Evolutionary conservation across 179 eudicot species (phyloP).

Genomic region (Sideroxylon spinosum): DNA sequence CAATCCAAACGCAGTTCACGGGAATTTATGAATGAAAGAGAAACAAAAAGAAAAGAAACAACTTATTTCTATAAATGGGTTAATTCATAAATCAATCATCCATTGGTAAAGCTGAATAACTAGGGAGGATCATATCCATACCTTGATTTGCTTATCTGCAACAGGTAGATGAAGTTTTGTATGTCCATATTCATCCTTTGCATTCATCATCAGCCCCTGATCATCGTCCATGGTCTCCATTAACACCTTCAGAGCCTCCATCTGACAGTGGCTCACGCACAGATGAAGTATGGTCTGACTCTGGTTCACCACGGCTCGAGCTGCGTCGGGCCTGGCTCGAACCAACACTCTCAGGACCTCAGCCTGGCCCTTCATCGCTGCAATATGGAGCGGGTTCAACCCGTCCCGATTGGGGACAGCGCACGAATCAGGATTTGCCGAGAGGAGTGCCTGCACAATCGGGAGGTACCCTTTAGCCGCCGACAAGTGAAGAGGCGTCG

Average conservation of each 20-base stretch:
- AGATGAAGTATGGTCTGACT: slow-evolving; percentile 14
- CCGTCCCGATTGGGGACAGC: neutral
- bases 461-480: slow-evolving; percentile 10
- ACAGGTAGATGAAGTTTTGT: slow-evolving; percentile 10
- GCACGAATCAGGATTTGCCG: neutral
- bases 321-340: neutral
- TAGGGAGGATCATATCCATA: neutral
- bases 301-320: neutral
- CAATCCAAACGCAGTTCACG: no score
- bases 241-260: neutral
- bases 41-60: no score
- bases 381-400: slow-evolving; percentile 10
- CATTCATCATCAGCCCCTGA: slow-evolving; percentile 1
- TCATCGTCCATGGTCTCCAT: neutral
- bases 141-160: slow-evolving; percentile 12
- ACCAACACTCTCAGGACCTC: neutral
- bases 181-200: slow-evolving; percentile 5
- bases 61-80: no score
- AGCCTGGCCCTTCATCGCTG: slow-evolving; percentile 1
- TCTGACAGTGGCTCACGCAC: slow-evolving; percentile 7
- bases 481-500: slow-evolving; percentile 16
- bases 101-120: no score
- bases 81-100: no score
- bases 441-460: neutral
- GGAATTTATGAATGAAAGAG: no score